Base-by-base conservation (phyloP, 192 early-diverging fungal genomes). In the Umbelopsis ramanniana region DNA sequence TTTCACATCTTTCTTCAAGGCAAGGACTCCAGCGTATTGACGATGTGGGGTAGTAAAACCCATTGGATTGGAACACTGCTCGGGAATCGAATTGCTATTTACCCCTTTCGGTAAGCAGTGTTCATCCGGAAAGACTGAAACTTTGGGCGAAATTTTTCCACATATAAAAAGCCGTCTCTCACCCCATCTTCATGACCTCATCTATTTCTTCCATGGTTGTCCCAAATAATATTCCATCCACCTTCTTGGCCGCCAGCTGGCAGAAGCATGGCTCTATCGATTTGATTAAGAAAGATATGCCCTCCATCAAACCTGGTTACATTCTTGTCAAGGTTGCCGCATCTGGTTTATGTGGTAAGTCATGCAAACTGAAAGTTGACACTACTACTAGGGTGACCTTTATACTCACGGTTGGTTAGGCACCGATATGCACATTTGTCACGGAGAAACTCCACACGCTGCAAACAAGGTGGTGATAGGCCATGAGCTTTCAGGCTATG, bases 341-440 rank as follows among this genome's bases (percentile, higher is more conserved):
- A 9, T 86, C 82, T 24, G 85, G 85, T 10, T 79, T 86, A 48
- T 86, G 85, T 71, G 76, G 76, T 78, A 63, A 63, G 57, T 63
- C 7, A 17, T 11, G 23, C 10, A 23, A 53, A 9, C 52, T n/a
- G n/a, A 40, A 26, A 26, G 23, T 54, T 6, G 12, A 26, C 46
- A 2, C 3, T 68, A 5, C 2, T 33, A 47, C 0, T 14, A 17
- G 22, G 1, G 21, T n/a, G n/a, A 29, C 21, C 45, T 15, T 67
- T 15, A 4, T 5, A 26, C 33, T 50, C 29, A 46, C 11, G 22
- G 19, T 37, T 63, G 40, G 8, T 11, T n/a, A 63, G 57, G 57
- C 33, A 86, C 84, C 10, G 84, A 86, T 73, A 70, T 84, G 52
- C 85, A 86, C 63, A 86, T 86, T 67, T 84, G 85, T 66, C 76